Evolutionary conservation across 257 asterid species (phyloP).

Genomic region (Nicotiana paniculata): DNA sequence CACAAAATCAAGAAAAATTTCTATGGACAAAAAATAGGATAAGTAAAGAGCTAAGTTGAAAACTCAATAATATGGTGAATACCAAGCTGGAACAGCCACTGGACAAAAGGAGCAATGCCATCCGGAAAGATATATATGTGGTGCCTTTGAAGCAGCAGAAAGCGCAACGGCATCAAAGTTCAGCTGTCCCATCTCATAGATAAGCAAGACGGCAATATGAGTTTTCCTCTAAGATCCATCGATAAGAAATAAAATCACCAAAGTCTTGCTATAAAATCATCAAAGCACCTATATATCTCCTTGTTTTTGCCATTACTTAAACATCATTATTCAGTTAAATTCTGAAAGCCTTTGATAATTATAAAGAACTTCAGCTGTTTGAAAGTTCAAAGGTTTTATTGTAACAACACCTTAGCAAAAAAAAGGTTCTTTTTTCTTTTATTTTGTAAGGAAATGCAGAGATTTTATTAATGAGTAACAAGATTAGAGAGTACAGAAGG

Average conservation of each 20-base stretch:
- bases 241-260: slow-evolving; percentile 15
- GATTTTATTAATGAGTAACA: neutral
- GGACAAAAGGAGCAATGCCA: neutral
- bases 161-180: neutral
- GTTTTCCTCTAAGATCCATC: slow-evolving; percentile 88
- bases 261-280: neutral
- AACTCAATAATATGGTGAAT: neutral
- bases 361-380: neutral
- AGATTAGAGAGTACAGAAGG: neutral
- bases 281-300: neutral
- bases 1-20: no score
- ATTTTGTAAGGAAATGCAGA: neutral
- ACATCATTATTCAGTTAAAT: neutral
- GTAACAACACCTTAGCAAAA: neutral
- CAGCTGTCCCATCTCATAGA: slow-evolving; percentile 82
- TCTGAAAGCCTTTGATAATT: neutral
- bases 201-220: slow-evolving; percentile 83
- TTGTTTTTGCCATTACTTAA: neutral
- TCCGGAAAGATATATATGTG: neutral
- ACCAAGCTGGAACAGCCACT: neutral
- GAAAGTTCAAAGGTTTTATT: neutral
- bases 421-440: neutral
- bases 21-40: neutral
- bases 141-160: slow-evolving; percentile 1
- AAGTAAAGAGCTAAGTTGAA: neutral